phyloP scores from a whole-genome alignment of 2,329 filamentous ascomycete genomes.

The Trichoderma gracile region DNA sequence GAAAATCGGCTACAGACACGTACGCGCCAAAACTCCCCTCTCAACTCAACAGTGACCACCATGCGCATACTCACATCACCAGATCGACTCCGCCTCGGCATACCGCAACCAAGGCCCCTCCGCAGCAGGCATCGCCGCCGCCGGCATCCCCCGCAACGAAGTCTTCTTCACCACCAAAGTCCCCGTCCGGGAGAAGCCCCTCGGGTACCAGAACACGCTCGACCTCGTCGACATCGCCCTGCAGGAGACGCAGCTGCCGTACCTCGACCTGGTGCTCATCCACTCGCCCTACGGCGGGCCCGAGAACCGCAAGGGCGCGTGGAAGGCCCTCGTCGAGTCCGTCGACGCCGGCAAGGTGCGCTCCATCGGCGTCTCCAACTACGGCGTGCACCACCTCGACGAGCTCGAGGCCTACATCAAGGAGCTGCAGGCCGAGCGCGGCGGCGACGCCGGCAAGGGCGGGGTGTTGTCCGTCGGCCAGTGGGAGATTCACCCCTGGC shows the following conservation, averaged over 20 bases:
- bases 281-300: constrained; percentile 62
- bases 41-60: too few species aligned
- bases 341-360: constrained; percentile 63
- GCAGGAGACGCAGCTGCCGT: constrained; percentile 60
- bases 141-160: constrained; percentile 47
- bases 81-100: constrained; percentile 56
- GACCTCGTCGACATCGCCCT: constrained; percentile 65
- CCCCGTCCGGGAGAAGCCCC: constrained; percentile 40
- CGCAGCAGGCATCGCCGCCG: constrained; percentile 47
- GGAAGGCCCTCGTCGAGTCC: constrained; percentile 64
- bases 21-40: constrained; percentile 35
- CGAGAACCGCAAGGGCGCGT: constrained; percentile 57
- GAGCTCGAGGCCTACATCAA: constrained; percentile 60
- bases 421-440: constrained; percentile 61
- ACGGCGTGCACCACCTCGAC: constrained; percentile 62
- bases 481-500: constrained; percentile 89
- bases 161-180: constrained; percentile 61
- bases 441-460: constrained; percentile 59
- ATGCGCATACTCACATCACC: neutral
- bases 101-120: constrained; percentile 55
- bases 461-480: constrained; percentile 82
- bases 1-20: constrained; percentile 55
- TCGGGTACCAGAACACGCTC: constrained; percentile 64
- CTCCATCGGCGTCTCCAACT: constrained; percentile 65
- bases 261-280: constrained; percentile 67